These are phyloP conservation scores for Leptographium lundbergii DNA, from an alignment of 2,329 filamentous ascomycete species.

Conservation along the genomic window DNA sequence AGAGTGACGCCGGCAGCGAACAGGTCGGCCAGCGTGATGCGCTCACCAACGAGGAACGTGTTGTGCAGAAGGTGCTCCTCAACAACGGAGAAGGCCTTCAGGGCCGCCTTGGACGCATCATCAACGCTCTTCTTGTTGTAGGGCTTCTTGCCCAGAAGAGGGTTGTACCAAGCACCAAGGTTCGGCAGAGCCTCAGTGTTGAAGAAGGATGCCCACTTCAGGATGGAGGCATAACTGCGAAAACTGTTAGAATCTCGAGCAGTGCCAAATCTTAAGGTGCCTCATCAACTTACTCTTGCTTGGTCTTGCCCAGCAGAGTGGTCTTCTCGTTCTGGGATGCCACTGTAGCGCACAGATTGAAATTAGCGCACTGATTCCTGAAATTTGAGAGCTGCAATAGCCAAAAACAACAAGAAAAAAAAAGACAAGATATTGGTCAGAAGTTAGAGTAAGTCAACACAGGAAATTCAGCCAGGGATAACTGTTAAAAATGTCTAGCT, in stretches of 20 bases:
- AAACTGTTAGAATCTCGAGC: not conserved
- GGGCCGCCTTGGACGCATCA: constrained; percentile 55
- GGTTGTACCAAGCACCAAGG: constrained; percentile 72
- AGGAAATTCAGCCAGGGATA: constrained; percentile 91
- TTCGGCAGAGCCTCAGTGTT: constrained; percentile 71
- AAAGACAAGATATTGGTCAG: constrained; percentile 39
- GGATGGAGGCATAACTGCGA: constrained; percentile 74
- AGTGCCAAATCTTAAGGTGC: not conserved
- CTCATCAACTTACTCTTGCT: constrained; percentile 68
- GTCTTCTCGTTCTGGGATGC: constrained; percentile 99
- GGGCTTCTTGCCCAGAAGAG: constrained; percentile 64
- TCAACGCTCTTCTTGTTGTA: constrained; percentile 99
- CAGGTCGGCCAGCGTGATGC: constrained; percentile 90
- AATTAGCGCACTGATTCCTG: constrained; percentile 11
- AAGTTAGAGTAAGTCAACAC: constrained; percentile 90
- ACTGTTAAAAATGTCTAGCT: constrained; percentile 72
- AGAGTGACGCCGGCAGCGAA: constrained; percentile 68
- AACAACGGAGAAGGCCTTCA: constrained; percentile 57
- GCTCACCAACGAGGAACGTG: constrained; percentile 97
- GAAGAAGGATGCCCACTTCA: constrained; percentile 96
- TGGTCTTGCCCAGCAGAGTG: constrained; percentile 97
- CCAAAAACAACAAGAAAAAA: constrained; percentile 15
- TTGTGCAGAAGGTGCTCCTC: constrained; percentile 84
- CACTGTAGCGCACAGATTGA: constrained; percentile 42
- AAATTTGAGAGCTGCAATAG: constrained; percentile 3